phyloP scores from a whole-genome alignment of 129 eudicot genomes.

The Flaveria ramosissima region DNA sequence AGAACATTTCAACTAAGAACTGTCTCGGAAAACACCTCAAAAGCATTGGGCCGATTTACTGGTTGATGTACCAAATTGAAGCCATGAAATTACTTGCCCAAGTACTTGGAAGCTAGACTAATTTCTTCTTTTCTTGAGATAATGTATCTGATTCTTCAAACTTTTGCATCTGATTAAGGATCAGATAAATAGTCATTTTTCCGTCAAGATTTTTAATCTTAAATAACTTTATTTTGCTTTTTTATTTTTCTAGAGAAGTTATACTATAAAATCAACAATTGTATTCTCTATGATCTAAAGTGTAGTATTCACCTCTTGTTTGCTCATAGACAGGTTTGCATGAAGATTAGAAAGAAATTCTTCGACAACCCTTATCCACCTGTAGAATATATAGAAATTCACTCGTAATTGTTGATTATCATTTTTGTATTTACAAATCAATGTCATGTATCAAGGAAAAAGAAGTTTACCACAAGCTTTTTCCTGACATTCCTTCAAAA shows the following conservation, averaged over 20 bases:
- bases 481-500: conserved; percentile 80
- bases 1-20: background rate
- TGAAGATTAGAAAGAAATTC: conserved; percentile 65
- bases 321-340: conserved; percentile 52
- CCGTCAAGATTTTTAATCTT: background rate
- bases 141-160: conserved; percentile 21
- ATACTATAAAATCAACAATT: background rate
- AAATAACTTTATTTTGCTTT: background rate
- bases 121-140: conserved; percentile 23
- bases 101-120: conserved; percentile 13
- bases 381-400: conserved; percentile 28
- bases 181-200: background rate
- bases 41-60: background rate
- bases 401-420: background rate
- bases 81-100: conserved; percentile 7
- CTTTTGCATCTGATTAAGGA: conserved; percentile 23
- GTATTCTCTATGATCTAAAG: background rate
- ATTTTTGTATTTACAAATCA: background rate
- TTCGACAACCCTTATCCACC: conserved; percentile 96
- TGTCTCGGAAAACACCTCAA: background rate
- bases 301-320: conserved; percentile 52
- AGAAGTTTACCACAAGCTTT: conserved; percentile 63
- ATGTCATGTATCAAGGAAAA: background rate
- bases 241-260: background rate
- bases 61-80: background rate